Evolutionary conservation across 2,329 filamentous ascomycete species (phyloP), one percentile per base, ranked within the genome.

Genomic region (Claviceps purpurea): DNA sequence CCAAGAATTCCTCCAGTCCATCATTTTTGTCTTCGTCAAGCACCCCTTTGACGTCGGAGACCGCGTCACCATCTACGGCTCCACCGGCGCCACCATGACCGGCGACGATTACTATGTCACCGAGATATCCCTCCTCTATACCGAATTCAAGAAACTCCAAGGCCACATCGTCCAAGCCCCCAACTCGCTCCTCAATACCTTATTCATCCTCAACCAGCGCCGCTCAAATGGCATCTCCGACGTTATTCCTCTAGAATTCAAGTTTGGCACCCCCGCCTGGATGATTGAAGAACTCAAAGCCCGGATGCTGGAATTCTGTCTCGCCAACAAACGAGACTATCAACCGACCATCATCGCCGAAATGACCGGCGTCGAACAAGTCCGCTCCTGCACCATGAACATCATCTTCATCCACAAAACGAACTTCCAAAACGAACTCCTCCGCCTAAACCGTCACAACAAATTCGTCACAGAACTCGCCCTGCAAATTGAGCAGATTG

Each of bases 71-170:
- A 80, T 97, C 20, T 96, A 96, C 62, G 90, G 90, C 51, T 94
- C 89, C 60, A 89, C 89, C 0, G 91, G 91, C 55, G 77, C 82
- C n/a, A 65, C 76, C 16, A 76, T 89, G 62, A 79, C 77, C 39
- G 90, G 90, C 46, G 91, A 96, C 60, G 91, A 96, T 61, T 97
- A 95, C 68, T 96, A 95, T 58, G 90, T 97, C 51, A 95, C 94
- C 51, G 88, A 95, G 63, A 94, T 97, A 52, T 86, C 89, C 1
- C 76, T 97, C 1, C 76, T 96, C 16, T 97, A 93, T 65, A 97
- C 91, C 14, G 91, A 96, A 63, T 96, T 96, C 73, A 96, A 96
- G 76, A 96, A 96, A 74, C 91, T 96, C 87, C 85, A 96, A 67
- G 91, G 91, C 2, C 90, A 96, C 61, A 85, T 96, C 24, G 91